Conservation (phyloP, 306 rosid species). For the Vigna trinervia region DNA sequence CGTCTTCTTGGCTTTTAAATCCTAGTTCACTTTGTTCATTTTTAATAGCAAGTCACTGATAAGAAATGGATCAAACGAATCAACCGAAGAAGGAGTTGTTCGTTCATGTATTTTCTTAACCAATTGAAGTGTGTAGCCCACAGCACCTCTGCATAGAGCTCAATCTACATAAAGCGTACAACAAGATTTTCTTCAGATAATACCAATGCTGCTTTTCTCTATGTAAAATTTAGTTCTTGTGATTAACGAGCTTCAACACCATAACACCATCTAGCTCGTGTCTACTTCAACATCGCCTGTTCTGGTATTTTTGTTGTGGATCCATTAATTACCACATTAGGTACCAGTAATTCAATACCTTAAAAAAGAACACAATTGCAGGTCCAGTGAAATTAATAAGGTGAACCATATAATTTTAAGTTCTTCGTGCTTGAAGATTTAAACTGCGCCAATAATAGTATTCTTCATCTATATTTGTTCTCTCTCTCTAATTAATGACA, state of each 20-base stretch:
- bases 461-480: neutral
- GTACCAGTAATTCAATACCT: neutral
- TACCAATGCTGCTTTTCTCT: neutral
- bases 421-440: neutral
- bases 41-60: neutral
- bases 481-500: neutral
- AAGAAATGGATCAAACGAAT: neutral
- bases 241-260: neutral
- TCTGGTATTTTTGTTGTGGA: neutral
- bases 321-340: neutral
- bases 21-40: neutral
- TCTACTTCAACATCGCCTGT: neutral
- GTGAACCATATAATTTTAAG: neutral
- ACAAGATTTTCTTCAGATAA: neutral
- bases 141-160: too few relatives aligned
- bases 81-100: neutral
- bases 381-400: neutral
- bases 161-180: neutral
- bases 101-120: neutral
- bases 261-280: neutral
- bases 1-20: neutral
- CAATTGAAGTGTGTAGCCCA: neutral
- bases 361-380: neutral
- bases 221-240: neutral
- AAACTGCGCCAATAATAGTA: neutral